Conservation (phyloP, 2,329 filamentous ascomycete species). For the Sordariomycetes sp. region DNA sequence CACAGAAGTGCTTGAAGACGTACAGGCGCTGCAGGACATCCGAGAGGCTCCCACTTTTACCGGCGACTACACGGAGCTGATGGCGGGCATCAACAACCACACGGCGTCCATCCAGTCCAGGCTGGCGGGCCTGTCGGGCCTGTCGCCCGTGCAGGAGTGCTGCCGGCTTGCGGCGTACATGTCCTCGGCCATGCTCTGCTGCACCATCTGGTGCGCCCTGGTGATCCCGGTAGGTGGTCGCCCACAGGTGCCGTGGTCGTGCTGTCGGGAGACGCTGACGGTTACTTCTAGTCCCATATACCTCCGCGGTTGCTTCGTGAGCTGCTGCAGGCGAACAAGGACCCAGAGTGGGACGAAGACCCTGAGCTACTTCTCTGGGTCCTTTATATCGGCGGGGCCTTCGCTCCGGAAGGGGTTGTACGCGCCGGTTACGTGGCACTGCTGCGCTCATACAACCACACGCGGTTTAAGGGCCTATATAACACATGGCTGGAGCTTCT, state of each 20-base stretch:
- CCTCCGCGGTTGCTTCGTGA: constrained; percentile 19
- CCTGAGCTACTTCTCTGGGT: constrained; percentile 24
- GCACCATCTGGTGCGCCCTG: constrained; percentile 25
- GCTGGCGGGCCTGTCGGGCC: constrained; percentile 14
- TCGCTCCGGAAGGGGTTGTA: constrained; percentile 17
- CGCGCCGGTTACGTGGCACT: constrained; percentile 17
- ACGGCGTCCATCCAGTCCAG: constrained; percentile 29
- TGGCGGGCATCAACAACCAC: constrained; percentile 25
- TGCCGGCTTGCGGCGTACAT: constrained; percentile 28
- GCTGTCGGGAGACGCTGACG: not conserved
- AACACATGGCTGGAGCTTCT: constrained; percentile 20
- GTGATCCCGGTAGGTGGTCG: constrained; percentile 25
- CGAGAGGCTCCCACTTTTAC: constrained; percentile 16
- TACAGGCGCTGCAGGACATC: constrained; percentile 25
- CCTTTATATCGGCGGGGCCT: constrained; percentile 24
- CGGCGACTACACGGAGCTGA: constrained; percentile 11
- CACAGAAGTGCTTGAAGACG: constrained; percentile 23
- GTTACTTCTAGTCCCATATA: constrained; percentile 14
- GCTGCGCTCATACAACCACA: constrained; percentile 10
- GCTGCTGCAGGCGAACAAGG: constrained; percentile 16
- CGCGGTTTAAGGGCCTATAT: constrained; percentile 9
- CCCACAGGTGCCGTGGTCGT: not conserved
- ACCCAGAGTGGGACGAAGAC: constrained; percentile 19
- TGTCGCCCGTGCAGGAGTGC: constrained; percentile 16
- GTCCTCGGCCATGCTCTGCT: constrained; percentile 26